Evolutionary conservation across 345 rosid genomes (phyloP), one percentile per base, ranked within the genome.

Genomic region (Heritiera littoralis): DNA sequence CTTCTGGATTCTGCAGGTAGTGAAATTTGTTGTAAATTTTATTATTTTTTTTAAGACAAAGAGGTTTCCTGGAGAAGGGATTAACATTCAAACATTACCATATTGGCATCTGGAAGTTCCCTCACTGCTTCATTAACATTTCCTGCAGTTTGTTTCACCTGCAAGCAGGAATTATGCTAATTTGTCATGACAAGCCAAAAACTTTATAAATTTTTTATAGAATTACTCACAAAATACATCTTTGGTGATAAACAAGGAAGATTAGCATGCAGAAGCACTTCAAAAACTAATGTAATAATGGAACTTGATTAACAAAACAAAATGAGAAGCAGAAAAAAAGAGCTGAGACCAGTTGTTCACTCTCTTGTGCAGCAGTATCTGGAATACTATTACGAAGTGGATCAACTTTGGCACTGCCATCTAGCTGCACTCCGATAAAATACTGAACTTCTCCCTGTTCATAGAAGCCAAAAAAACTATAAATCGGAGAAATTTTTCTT

Each of bases 81-180:
- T n/a, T 41, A 17, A 65, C 38, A 72, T 52, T 43, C 38, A 54
- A 58, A 73, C 18, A 65, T 83, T 87, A 93, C 99, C 97, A 68
- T 80, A 84, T 95, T 95, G 74, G 99, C 99, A 77, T 93, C 99
- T 4, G 99, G 99, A 88, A 95, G 97, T 85, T 95, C 99, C 87
- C 96, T 87, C 55, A 86, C 94, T 9, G 99, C 99, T 2, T 89
- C 99, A 81, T 92, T 96, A 58, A 93, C 90, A 85, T 90, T 90
- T 83, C 89, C 95, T 43, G 98, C 99, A 32, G 99, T 92, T 86
- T 85, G 81, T 87, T 90, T 95, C 80, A 93, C 91, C 99, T 95
- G 84, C 81, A 69, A 56, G 45, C 64, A 32, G 49, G 76, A 67
- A 41, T 64, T 81, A 12, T 68, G 18, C 41, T 48, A 13, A 70